Evolutionary conservation across 2,329 filamentous ascomycete species (phyloP).

Genomic region (Hypomyces perniciosus): DNA sequence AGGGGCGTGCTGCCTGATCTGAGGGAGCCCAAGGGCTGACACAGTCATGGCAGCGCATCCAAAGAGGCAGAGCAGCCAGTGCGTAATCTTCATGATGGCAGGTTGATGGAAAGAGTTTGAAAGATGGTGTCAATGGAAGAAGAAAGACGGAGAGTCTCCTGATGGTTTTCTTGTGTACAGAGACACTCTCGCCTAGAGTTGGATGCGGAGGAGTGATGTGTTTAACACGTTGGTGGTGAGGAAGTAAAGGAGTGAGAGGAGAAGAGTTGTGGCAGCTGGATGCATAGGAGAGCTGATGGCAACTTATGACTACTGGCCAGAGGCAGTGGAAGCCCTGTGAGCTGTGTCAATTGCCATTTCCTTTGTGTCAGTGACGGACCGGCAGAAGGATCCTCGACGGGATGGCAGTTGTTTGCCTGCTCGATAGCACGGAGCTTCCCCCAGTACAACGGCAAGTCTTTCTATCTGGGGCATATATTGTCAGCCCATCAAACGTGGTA

Average conservation of each 20-base stretch:
- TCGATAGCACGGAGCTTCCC: not conserved
- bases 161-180: not conserved
- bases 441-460: too few relatives aligned
- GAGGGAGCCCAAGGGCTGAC: not conserved
- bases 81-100: not conserved
- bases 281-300: not conserved
- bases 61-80: conserved; percentile 9
- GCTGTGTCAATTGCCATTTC: not conserved
- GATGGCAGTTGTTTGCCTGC: not conserved
- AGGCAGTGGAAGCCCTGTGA: not conserved
- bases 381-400: not conserved
- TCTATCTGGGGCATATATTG: too few relatives aligned
- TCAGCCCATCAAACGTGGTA: too few relatives aligned
- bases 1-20: conserved; percentile 3
- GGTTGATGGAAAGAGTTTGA: not conserved
- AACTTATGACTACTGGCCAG: not conserved
- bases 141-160: not conserved
- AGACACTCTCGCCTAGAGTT: too few relatives aligned
- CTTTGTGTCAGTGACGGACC: not conserved
- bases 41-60: conserved; percentile 4
- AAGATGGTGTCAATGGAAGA: not conserved
- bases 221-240: not conserved
- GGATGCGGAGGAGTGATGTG: not conserved
- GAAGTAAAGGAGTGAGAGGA: not conserved
- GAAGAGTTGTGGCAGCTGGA: not conserved